These are phyloP conservation scores for Oryza punctata DNA, from an alignment of 176 grass and related monocot genomes.

Conservation along the genomic window DNA sequence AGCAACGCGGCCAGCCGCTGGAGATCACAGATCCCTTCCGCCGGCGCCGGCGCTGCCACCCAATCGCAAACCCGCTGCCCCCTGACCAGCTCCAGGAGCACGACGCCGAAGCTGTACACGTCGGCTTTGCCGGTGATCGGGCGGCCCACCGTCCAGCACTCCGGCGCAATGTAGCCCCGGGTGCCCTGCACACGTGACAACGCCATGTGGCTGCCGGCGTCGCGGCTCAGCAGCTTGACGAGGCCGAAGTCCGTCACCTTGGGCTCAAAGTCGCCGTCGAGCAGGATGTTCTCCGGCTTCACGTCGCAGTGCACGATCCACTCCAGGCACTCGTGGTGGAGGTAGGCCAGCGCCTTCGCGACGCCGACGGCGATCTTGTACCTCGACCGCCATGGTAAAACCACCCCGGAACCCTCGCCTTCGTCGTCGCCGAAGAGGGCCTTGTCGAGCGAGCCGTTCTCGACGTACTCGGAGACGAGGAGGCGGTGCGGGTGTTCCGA, in stretches of 20 bases:
- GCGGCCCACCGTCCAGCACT: slow-evolving; percentile 51
- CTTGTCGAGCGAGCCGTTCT: slow-evolving; percentile 63
- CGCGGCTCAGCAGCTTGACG: slow-evolving; percentile 48
- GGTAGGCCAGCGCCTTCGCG: slow-evolving; percentile 60
- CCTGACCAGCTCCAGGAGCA: slow-evolving; percentile 48
- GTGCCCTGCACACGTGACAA: slow-evolving; percentile 48
- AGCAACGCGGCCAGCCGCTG: slow-evolving; percentile 20
- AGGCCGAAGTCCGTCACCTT: slow-evolving; percentile 65
- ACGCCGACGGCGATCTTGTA: slow-evolving; percentile 57
- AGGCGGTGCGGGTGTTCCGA: slow-evolving; percentile 52
- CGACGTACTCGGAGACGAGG: slow-evolving; percentile 53
- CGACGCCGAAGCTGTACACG: slow-evolving; percentile 59
- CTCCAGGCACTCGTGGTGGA: slow-evolving; percentile 80
- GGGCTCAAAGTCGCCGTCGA: slow-evolving; percentile 54
- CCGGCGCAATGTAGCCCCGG: slow-evolving; percentile 60
- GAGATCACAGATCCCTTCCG: not conserved
- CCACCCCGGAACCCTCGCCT: not conserved
- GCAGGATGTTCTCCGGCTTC: slow-evolving; percentile 75
- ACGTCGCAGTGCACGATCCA: slow-evolving; percentile 83
- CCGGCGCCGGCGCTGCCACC: slow-evolving; percentile 13
- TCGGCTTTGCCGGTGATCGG: slow-evolving; percentile 67
- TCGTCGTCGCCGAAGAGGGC: slow-evolving; percentile 39
- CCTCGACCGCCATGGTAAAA: slow-evolving; percentile 30
- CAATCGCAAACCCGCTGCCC: slow-evolving; percentile 55
- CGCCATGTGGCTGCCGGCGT: not conserved